Evolutionary conservation across 2,329 filamentous ascomycete species (phyloP).

Genomic region (Penicillium hordei): DNA sequence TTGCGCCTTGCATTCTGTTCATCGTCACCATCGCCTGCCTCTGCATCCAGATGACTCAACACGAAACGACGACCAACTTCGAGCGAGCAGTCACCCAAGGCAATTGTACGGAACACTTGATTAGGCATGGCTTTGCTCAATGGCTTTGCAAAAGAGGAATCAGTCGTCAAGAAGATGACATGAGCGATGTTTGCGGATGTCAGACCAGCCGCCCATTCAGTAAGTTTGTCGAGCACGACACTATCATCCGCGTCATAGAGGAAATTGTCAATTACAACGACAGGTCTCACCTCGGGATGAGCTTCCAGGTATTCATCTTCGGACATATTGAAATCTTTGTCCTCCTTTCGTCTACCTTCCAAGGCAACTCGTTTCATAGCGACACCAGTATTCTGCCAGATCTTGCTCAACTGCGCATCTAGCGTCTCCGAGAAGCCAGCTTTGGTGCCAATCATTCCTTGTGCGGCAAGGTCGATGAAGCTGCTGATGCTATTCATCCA

Average conservation of each 20-base stretch:
- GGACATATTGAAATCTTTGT: conserved; percentile 69
- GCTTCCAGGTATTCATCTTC: conserved; percentile 89
- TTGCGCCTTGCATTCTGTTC: conserved; percentile 34
- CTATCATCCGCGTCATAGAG: conserved; percentile 68
- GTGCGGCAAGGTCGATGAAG: conserved; percentile 85
- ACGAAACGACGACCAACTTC: conserved; percentile 88
- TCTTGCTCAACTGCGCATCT: conserved; percentile 85
- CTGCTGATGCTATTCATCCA: conserved; percentile 96
- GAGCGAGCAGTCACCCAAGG: conserved; percentile 80
- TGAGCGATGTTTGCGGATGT: conserved; percentile 88
- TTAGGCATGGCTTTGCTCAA: conserved; percentile 85
- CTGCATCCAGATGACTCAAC: conserved; percentile 69
- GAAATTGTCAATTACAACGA: conserved; percentile 91
- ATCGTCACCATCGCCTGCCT: conserved; percentile 38
- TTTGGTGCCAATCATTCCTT: conserved; percentile 91
- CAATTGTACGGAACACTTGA: conserved; percentile 81
- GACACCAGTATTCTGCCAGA: conserved; percentile 76
- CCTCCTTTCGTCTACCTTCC: conserved; percentile 65
- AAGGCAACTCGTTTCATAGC: conserved; percentile 78
- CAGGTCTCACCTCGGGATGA: conserved; percentile 77
- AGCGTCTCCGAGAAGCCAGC: conserved; percentile 91
- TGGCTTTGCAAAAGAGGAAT: conserved; percentile 83
- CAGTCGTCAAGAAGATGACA: conserved; percentile 89
- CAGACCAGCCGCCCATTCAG: conserved; percentile 85
- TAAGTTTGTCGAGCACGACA: conserved; percentile 71